These are phyloP conservation scores for Aphanomyces cochlioides DNA, from an alignment of 352 stramenopile genomes.

Conservation along the genomic window DNA sequence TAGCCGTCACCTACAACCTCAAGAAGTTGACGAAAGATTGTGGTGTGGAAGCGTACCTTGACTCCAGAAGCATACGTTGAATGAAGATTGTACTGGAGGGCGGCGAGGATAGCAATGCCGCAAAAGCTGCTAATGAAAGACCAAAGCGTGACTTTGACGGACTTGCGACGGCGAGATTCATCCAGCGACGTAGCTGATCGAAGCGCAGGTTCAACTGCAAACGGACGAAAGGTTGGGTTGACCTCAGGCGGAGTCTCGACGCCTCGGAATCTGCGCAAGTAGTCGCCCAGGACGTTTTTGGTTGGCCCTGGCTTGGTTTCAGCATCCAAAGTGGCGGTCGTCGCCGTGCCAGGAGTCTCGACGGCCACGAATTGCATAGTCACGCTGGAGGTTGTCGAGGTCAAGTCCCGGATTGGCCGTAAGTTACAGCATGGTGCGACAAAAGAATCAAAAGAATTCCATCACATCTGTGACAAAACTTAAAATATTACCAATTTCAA, in stretches of 20 bases:
- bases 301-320: not conserved
- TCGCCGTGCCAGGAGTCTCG: no score
- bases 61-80: not conserved
- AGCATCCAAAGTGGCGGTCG: no score
- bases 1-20: conserved; percentile 27
- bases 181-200: not conserved
- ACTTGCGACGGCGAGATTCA: conserved; percentile 2
- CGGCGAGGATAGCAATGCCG: conserved; percentile 24
- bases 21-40: no score
- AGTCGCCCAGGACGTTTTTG: conserved; percentile 16
- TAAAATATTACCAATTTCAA: no score
- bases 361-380: no score
- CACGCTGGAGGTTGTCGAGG: no score
- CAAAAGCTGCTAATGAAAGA: conserved; percentile 30
- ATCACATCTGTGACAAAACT: no score
- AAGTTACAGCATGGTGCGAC: no score
- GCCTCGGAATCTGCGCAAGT: not conserved
- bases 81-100: conserved; percentile 22
- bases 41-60: conserved; percentile 1
- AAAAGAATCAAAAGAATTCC: no score
- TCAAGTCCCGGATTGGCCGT: no score
- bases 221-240: not conserved
- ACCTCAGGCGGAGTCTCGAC: not conserved
- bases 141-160: not conserved
- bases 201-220: not conserved